Conservation (phyloP, 768 basidiomycete genomes). For the Suillus cothurnatus region DNA sequence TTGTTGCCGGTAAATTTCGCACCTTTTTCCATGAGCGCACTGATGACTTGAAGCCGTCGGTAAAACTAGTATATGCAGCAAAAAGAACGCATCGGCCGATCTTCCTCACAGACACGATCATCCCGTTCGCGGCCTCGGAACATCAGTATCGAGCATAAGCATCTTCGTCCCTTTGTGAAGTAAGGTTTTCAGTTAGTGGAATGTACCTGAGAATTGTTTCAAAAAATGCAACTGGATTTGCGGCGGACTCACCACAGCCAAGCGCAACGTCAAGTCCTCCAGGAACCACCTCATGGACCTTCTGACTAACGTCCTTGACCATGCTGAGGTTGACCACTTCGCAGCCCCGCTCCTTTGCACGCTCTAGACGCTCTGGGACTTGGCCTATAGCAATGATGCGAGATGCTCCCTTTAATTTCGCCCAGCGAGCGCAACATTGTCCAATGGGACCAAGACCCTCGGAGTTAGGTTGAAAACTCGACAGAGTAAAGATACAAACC, state of each 20-base stretch:
- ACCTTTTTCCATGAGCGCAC: slow-evolving; percentile 80
- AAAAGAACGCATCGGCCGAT: slow-evolving; percentile 64
- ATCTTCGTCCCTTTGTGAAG: slow-evolving; percentile 69
- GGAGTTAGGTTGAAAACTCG: neutral
- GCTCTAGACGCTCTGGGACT: slow-evolving; percentile 51
- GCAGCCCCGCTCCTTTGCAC: slow-evolving; percentile 49
- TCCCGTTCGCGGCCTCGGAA: slow-evolving; percentile 61
- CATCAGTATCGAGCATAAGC: slow-evolving; percentile 76
- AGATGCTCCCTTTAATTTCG: slow-evolving; percentile 65
- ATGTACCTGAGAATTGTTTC: slow-evolving; percentile 42
- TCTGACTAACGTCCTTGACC: slow-evolving; percentile 46
- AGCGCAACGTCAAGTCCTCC: slow-evolving; percentile 66
- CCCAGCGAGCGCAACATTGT: slow-evolving; percentile 60
- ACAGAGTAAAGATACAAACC: slow-evolving; percentile 38
- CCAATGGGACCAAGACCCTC: slow-evolving; percentile 69
- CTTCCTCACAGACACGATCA: slow-evolving; percentile 52
- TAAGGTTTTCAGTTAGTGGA: slow-evolving; percentile 70
- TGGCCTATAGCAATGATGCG: slow-evolving; percentile 74
- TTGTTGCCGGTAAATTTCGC: slow-evolving; percentile 72
- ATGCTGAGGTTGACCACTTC: slow-evolving; percentile 63
- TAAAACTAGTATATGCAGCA: slow-evolving; percentile 67
- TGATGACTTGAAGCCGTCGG: slow-evolving; percentile 71
- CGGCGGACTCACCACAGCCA: slow-evolving; percentile 44
- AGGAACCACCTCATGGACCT: slow-evolving; percentile 60
- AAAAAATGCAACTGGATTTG: slow-evolving; percentile 10